Evolutionary conservation across 2,329 filamentous ascomycete genomes (phyloP).

Genomic region (Calonectria pseudoturangicola): DNA sequence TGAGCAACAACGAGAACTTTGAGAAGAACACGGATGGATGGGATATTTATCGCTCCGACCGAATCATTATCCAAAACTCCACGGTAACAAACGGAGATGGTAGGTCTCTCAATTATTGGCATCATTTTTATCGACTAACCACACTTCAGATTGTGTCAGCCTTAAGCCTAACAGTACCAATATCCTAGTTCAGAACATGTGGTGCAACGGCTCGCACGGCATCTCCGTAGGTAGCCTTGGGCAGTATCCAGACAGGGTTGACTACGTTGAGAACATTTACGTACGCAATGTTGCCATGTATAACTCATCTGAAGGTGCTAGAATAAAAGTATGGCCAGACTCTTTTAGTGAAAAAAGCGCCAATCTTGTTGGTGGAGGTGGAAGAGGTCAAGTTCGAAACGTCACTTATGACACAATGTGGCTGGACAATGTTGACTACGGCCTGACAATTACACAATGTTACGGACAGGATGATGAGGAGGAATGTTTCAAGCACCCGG

Average conservation of each 20-base stretch:
- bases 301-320: conserved; percentile 77
- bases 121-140: background rate
- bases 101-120: background rate
- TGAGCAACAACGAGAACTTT: conserved; percentile 67
- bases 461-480: conserved; percentile 35
- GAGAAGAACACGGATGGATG: conserved; percentile 62
- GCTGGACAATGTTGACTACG: conserved; percentile 37
- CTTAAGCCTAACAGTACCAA: conserved; percentile 84
- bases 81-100: conserved; percentile 77
- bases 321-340: conserved; percentile 84
- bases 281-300: conserved; percentile 75
- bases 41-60: conserved; percentile 76
- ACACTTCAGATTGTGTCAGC: conserved; percentile 74
- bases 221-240: conserved; percentile 83
- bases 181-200: conserved; percentile 78
- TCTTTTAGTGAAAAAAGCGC: conserved; percentile 29
- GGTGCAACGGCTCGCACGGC: conserved; percentile 81
- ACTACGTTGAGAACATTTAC: conserved; percentile 80
- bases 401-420: conserved; percentile 38
- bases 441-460: conserved; percentile 36
- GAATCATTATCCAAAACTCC: conserved; percentile 80
- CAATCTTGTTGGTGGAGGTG: conserved; percentile 36
- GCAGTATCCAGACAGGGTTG: conserved; percentile 76
- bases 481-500: conserved; percentile 34
- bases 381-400: conserved; percentile 28